These are phyloP conservation scores for Perkinsus olseni DNA, from an alignment of 169 alveolate species.

Conservation along the genomic window DNA sequence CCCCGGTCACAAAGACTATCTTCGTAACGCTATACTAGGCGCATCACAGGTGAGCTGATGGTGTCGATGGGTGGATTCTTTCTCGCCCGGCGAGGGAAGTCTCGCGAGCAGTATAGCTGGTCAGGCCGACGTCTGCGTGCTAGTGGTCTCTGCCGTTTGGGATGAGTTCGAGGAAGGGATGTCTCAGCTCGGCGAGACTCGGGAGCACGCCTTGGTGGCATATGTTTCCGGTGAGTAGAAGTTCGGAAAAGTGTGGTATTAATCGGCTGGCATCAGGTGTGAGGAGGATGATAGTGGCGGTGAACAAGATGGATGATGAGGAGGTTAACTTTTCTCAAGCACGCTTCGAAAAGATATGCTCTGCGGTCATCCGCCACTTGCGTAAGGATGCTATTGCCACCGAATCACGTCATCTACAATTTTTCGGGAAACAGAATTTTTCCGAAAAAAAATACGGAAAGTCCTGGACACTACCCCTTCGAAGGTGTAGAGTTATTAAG, in stretches of 20 bases:
- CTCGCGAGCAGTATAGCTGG: neutral
- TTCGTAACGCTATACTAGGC: neutral
- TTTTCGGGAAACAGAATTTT: too few relatives aligned
- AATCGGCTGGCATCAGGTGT: neutral
- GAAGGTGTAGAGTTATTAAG: too few relatives aligned
- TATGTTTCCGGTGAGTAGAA: neutral
- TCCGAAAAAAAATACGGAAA: too few relatives aligned
- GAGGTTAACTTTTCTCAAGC: neutral
- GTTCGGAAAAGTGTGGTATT: neutral
- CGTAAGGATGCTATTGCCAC: too few relatives aligned
- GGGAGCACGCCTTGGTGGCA: neutral
- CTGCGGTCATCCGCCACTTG: neutral
- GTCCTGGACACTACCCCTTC: too few relatives aligned
- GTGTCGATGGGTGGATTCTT: too few relatives aligned
- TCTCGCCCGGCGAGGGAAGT: neutral
- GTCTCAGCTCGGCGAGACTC: neutral
- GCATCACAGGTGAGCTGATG: neutral
- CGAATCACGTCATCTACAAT: too few relatives aligned
- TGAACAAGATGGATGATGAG: neutral
- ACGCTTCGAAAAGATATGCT: neutral
- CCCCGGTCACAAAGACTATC: neutral
- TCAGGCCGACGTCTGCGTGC: neutral
- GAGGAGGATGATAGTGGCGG: neutral
- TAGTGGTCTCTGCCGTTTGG: neutral
- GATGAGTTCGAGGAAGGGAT: neutral